Conservation (phyloP, 805 yeast genomes). For the Yamadazyma scolyti region DNA sequence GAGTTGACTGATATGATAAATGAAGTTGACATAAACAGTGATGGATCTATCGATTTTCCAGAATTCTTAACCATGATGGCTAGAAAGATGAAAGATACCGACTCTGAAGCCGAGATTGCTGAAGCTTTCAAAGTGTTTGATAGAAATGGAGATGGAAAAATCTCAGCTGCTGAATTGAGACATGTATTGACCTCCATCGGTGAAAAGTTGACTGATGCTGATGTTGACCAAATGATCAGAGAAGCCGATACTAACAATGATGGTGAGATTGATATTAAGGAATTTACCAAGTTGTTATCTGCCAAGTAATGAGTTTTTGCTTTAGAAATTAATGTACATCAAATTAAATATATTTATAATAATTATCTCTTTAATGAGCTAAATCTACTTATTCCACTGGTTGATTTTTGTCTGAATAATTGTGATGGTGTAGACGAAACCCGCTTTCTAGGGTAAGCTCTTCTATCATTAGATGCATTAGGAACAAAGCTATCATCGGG, state of each 20-base stretch:
- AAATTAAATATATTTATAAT: not conserved
- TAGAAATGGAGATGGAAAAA: constrained; percentile 93
- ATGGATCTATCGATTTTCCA: constrained; percentile 60
- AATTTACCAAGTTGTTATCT: constrained; percentile 84
- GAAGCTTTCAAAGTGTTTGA: constrained; percentile 99
- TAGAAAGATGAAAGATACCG: constrained; percentile 88
- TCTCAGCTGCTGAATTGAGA: constrained; percentile 93
- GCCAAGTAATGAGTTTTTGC: constrained; percentile 72
- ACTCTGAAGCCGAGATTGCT: constrained; percentile 92
- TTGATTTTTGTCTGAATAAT: constrained; percentile 11
- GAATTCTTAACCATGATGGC: constrained; percentile 45
- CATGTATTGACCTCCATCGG: constrained; percentile 97
- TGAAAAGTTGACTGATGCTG: constrained; percentile 93
- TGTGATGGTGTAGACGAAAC: constrained; percentile 14
- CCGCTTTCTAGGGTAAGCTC: constrained; percentile 19
- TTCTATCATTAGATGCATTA: constrained; percentile 17
- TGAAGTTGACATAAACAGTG: constrained; percentile 94
- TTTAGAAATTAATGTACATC: constrained; percentile 1
- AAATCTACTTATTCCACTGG: constrained; percentile 15
- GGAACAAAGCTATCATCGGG: constrained; percentile 13
- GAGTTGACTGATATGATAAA: constrained; percentile 96
- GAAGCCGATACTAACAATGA: constrained; percentile 96
- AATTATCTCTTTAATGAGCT: constrained; percentile 13
- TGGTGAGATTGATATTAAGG: constrained; percentile 96
- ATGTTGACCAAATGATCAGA: constrained; percentile 94